Percentiles rank a stretch among this genome's conserved stretches.
phyloP scores from a whole-genome alignment of 2,329 filamentous ascomycete species.

The Coleophoma cylindrospora region DNA sequence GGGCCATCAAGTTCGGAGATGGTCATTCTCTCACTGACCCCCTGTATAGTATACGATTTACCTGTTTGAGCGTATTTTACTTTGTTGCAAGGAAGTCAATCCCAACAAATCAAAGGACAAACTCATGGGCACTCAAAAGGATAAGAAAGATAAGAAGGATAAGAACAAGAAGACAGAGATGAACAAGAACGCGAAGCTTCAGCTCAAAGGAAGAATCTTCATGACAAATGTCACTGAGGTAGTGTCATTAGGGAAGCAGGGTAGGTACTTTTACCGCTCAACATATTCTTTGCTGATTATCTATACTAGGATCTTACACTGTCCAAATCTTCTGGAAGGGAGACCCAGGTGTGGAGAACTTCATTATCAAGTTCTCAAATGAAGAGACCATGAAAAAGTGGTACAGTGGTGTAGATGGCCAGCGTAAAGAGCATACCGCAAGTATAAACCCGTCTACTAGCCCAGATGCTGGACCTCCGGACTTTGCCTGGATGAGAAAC shows the following conservation, averaged over 20 bases:
- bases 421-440: constrained; percentile 59
- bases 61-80: constrained; percentile 88
- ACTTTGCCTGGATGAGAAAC: constrained; percentile 75
- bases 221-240: constrained; percentile 98
- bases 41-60: constrained; percentile 83
- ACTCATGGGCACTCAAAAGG: constrained; percentile 58
- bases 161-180: constrained; percentile 72
- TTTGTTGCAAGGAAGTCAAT: constrained; percentile 95
- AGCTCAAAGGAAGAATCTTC: constrained; percentile 95
- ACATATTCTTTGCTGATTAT: neutral
- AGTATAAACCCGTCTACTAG: constrained; percentile 43
- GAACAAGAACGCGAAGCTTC: constrained; percentile 68
- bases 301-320: constrained; percentile 71
- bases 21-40: no score
- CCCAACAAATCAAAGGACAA: constrained; percentile 77
- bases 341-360: constrained; percentile 91
- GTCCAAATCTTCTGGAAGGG: constrained; percentile 99
- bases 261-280: constrained; percentile 42
- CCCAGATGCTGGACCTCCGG: constrained; percentile 38
- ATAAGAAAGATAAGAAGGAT: constrained; percentile 67
- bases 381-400: constrained; percentile 94
- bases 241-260: constrained; percentile 80
- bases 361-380: constrained; percentile 87
- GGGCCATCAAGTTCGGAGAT: no score
- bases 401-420: constrained; percentile 72